Evolutionary conservation across 305 asterid species (phyloP).

Genomic region (Solanum hybrid): DNA sequence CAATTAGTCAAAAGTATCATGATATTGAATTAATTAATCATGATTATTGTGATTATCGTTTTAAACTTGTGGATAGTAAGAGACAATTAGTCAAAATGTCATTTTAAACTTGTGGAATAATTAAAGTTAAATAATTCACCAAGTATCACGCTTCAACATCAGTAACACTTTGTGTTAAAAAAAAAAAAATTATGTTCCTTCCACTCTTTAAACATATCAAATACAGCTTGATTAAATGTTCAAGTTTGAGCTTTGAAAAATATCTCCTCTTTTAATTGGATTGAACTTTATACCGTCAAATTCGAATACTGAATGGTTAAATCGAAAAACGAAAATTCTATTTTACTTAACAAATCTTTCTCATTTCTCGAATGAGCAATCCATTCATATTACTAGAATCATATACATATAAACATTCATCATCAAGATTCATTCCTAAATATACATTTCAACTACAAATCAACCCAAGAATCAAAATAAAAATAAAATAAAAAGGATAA

Average conservation of each 20-base stretch:
- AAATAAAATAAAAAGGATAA: neutral
- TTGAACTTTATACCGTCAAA: too few species aligned
- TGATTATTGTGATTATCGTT: neutral
- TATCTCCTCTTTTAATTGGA: rapidly evolving
- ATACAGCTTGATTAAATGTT: neutral
- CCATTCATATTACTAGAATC: neutral
- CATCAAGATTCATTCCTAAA: neutral
- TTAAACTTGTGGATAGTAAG: neutral
- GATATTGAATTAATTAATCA: neutral
- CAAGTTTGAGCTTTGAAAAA: neutral
- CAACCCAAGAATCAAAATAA: neutral
- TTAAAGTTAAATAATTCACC: neutral
- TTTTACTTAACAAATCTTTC: neutral
- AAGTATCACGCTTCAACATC: neutral
- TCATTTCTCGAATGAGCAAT: neutral
- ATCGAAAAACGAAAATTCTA: neutral
- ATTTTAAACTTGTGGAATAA: neutral
- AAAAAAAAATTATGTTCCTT: neutral
- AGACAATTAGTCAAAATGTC: neutral
- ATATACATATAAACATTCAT: neutral
- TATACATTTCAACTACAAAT: neutral
- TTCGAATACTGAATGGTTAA: neutral
- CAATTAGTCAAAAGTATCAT: neutral
- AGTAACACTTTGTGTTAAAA: neutral
- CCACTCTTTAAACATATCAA: neutral